phyloP scores from a whole-genome alignment of 352 stramenopile species.

The Pythium phragmiticola region DNA sequence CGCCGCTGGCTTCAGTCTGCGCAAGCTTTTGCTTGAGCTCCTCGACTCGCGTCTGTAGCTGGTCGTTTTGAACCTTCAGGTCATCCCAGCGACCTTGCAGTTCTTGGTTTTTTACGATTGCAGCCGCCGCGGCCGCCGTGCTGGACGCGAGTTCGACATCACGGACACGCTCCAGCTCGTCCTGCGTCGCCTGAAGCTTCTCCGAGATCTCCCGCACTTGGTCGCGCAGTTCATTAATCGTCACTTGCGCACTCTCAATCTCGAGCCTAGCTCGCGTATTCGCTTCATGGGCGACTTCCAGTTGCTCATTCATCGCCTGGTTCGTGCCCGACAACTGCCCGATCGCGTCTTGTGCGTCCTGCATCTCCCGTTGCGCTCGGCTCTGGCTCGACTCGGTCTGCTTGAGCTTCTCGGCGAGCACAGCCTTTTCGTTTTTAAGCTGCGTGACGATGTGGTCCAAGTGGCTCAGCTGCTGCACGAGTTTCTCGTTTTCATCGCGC shows the following conservation, averaged over 20 bases:
- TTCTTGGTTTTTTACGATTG: conserved; percentile 53
- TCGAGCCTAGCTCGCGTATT: conserved; percentile 32
- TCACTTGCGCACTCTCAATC: conserved; percentile 31
- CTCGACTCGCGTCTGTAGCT: conserved; percentile 58
- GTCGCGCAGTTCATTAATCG: conserved; percentile 44
- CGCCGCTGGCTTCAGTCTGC: conserved; percentile 34
- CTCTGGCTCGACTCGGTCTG: conserved; percentile 22
- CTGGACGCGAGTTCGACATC: conserved; percentile 50
- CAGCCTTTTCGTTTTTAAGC: conserved; percentile 30
- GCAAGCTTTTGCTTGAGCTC: conserved; percentile 51
- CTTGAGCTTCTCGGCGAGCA: conserved; percentile 18
- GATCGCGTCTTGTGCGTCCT: conserved; percentile 34
- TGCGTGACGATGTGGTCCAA: conserved; percentile 29
- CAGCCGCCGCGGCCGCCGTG: conserved; percentile 41
- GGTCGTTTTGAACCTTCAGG: conserved; percentile 48
- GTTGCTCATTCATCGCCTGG: conserved; percentile 36
- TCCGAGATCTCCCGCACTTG: conserved; percentile 60
- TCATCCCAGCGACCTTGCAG: conserved; percentile 56
- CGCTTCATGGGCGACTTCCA: conserved; percentile 42
- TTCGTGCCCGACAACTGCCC: conserved; percentile 56
- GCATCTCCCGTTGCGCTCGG: conserved; percentile 23
- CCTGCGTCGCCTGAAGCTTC: conserved; percentile 47
- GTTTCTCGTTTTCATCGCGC: conserved; percentile 26
- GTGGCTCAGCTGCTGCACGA: conserved; percentile 30
- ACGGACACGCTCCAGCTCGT: conserved; percentile 42